These are phyloP conservation scores for Suillus occidentalis DNA, from an alignment of 768 basidiomycete species.

Conservation along the genomic window DNA sequence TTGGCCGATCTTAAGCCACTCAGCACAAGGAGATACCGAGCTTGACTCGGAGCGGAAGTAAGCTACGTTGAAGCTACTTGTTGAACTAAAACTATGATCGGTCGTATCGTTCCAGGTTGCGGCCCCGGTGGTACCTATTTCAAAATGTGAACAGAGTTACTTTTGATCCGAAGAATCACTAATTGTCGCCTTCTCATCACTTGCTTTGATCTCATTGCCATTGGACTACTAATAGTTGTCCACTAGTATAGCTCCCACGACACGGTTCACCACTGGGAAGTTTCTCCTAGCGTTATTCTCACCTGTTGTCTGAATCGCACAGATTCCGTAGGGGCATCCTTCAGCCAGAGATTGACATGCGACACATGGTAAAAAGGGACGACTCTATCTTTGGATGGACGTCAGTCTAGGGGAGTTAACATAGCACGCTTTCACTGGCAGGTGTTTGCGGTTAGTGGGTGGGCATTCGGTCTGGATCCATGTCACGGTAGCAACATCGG, in stretches of 20 bases:
- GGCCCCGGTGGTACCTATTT: not conserved
- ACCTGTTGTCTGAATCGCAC: not conserved
- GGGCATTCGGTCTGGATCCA: not conserved
- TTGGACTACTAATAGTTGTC: not conserved
- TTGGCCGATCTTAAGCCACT: slow-evolving; percentile 1
- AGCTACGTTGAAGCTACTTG: not conserved
- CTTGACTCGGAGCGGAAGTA: not conserved
- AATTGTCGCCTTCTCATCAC: not conserved
- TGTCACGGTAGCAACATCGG: not conserved
- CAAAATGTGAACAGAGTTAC: not conserved
- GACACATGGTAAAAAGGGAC: not conserved
- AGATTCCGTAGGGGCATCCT: not conserved
- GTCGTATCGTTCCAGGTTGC: not conserved
- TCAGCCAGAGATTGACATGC: not conserved
- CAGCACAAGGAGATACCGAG: not conserved
- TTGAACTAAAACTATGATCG: not conserved
- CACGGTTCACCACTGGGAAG: not conserved
- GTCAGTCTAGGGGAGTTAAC: not conserved
- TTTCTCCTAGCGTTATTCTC: not conserved
- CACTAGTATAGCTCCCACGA: not conserved
- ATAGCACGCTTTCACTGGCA: not conserved
- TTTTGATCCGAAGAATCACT: not conserved
- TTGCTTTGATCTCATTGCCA: not conserved
- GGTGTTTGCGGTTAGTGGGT: not conserved
- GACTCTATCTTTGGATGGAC: not conserved